Conservation (phyloP, 176 grass and related monocot genomes). For the Phragmites australis region DNA sequence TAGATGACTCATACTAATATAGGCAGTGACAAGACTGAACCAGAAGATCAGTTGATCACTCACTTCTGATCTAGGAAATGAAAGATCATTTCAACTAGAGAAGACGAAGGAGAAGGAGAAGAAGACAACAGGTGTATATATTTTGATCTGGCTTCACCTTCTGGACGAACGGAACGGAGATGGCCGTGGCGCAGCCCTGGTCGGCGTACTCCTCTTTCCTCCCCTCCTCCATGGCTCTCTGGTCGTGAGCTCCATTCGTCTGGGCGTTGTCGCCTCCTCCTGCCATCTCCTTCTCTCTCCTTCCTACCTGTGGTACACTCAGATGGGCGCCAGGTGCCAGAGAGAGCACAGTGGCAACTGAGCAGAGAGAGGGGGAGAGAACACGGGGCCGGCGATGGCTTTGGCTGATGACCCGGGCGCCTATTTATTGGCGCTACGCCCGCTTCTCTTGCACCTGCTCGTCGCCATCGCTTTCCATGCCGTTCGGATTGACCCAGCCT, state of each 20-base stretch:
- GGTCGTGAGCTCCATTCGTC: slow-evolving; percentile 34
- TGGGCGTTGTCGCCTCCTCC: slow-evolving; percentile 43
- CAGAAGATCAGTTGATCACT: background rate
- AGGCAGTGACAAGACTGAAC: too few species aligned
- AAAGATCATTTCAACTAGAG: background rate
- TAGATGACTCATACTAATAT: background rate
- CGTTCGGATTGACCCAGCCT: slow-evolving; percentile 47
- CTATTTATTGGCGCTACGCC: slow-evolving; percentile 50
- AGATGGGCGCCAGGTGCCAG: background rate
- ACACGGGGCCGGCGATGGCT: background rate
- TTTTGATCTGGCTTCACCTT: slow-evolving; percentile 26
- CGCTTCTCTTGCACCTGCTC: background rate
- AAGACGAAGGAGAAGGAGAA: background rate
- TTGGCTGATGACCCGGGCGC: slow-evolving; percentile 43
- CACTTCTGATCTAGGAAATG: background rate
- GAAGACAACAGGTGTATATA: background rate
- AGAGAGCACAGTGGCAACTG: background rate
- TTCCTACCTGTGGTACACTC: background rate
- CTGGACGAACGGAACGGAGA: slow-evolving; percentile 47
- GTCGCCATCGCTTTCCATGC: slow-evolving; percentile 46
- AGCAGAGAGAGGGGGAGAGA: background rate
- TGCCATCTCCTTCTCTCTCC: slow-evolving; percentile 27
- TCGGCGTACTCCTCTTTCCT: slow-evolving; percentile 31
- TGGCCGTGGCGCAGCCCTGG: slow-evolving; percentile 27
- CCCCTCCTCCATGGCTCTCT: slow-evolving; percentile 64